A percentile compares a stretch with the other conserved stretches of the same genome.
Conservation (phyloP, 257 asterid species). For the Forsythia suspensa region DNA sequence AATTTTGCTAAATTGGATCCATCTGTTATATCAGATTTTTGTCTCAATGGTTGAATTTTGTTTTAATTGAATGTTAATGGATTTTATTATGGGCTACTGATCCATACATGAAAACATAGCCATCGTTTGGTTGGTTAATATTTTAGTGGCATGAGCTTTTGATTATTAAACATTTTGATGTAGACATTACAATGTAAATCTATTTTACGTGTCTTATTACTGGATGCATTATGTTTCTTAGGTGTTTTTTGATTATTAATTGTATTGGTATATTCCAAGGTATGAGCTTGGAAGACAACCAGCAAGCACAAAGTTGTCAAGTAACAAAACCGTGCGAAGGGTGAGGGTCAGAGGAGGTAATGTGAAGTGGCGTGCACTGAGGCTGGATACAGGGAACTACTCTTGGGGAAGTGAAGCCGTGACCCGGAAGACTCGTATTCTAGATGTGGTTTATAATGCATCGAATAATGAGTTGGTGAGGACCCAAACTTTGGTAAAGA, state of each 20-base stretch:
- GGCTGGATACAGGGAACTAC: conserved; percentile 44
- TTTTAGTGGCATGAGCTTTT: neutral
- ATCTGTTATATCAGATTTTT: neutral
- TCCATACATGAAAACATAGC: neutral
- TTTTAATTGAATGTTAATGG: neutral
- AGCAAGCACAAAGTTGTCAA: conserved; percentile 44
- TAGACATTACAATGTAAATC: neutral
- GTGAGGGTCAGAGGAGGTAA: conserved; percentile 46
- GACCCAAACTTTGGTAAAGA: conserved; percentile 45
- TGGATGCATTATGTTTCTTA: neutral
- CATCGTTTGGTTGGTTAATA: neutral
- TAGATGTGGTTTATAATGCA: conserved; percentile 44
- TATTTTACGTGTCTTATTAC: neutral
- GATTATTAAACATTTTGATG: neutral
- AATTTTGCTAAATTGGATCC: neutral
- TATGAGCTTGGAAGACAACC: conserved; percentile 54
- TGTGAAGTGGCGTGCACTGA: conserved; percentile 47
- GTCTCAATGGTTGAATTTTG: neutral
- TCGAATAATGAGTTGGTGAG: conserved; percentile 46
- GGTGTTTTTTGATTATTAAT: neutral
- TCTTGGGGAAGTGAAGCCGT: conserved; percentile 52
- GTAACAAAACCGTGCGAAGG: conserved; percentile 47
- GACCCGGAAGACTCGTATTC: conserved; percentile 40
- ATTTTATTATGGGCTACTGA: neutral
- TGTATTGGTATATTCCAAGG: conserved; percentile 21